Base-by-base conservation (phyloP, 2,329 filamentous ascomycete genomes). In the Trichoderma sp. region DNA sequence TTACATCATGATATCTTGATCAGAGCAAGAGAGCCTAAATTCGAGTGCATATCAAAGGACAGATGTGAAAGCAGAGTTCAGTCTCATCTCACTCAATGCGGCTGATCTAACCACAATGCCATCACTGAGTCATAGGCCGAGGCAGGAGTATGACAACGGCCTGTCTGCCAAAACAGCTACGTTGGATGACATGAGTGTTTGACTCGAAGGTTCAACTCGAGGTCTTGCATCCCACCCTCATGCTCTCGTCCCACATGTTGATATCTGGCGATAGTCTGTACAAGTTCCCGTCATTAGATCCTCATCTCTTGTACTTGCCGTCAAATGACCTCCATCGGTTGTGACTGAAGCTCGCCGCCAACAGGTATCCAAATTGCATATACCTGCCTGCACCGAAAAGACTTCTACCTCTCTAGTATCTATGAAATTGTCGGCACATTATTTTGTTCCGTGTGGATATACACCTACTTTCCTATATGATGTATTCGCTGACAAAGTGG, bases 371-470 rank as follows among this genome's bases (percentile, higher is more conserved):
- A 3, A 47, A n/a, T 4, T 26, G 2, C 26, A 1, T n/a, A 0
- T 6, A n/a, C n/a, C n/a, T n/a, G n/a, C n/a, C 39, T 47, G 4
- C 43, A 20, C 43, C 3, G 8, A 12, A 47, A 47, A 47, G 43
- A 47, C 9, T 47, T 47, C 4, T 1, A 47, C 4, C 9, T 47
- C 43, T 47, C 17, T 0, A 1, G 9, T 47, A n/a, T 20, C n/a
- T 20, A 20, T 20, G 2, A 12, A 47, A 47, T n/a, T 8, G 6
- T 20, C 3, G 9, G 17, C 17, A 47, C 8, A 47, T 47, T 11
- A 11, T 0, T 47, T 12, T n/a, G 8, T 2, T 47, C 7, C 0
- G 36, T 2, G 6, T 20, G 1, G 17, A 20, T n/a, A n/a, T 43
- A n/a, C n/a, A n/a, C n/a, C n/a, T n/a, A n/a, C n/a, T n/a, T n/a